Evolutionary conservation across 2,329 filamentous ascomycete genomes (phyloP).

Genomic region (Penicillium sp.): DNA sequence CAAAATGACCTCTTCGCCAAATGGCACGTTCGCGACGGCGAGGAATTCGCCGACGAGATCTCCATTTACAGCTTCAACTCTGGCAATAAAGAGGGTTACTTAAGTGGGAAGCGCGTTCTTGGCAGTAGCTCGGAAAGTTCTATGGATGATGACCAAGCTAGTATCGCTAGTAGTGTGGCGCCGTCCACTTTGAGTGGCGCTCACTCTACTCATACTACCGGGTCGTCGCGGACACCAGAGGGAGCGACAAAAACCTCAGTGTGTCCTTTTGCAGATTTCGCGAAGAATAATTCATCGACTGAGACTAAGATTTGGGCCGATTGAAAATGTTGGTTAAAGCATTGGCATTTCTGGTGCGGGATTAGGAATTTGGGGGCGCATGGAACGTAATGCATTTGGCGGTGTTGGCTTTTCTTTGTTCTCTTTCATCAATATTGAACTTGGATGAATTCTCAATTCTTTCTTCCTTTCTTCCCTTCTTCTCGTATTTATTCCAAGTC

Average conservation of each 20-base stretch:
- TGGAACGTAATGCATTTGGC: neutral
- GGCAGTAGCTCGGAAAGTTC: constrained; percentile 31
- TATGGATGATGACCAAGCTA: constrained; percentile 31
- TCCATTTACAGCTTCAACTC: constrained; percentile 50
- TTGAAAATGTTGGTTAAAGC: constrained; percentile 3
- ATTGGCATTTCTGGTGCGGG: constrained; percentile 16
- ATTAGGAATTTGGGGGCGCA: constrained; percentile 2
- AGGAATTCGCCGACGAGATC: constrained; percentile 56
- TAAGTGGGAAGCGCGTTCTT: constrained; percentile 62
- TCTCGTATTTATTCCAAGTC: neutral
- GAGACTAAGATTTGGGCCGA: constrained; percentile 35
- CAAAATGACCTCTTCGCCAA: constrained; percentile 86
- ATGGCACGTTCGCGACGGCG: constrained; percentile 72
- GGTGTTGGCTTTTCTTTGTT: neutral
- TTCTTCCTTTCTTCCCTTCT: neutral
- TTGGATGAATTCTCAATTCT: neutral
- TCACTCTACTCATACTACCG: constrained; percentile 6
- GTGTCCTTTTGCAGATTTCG: constrained; percentile 35
- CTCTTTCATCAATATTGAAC: neutral
- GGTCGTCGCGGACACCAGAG: neutral
- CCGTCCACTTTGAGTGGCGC: constrained; percentile 17
- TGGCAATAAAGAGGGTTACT: constrained; percentile 57
- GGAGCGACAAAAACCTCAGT: constrained; percentile 12
- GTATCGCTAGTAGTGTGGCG: constrained; percentile 25
- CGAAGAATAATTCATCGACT: constrained; percentile 16